Conservation (phyloP, 2,329 filamentous ascomycete genomes). For the Colletotrichum shisoi region DNA sequence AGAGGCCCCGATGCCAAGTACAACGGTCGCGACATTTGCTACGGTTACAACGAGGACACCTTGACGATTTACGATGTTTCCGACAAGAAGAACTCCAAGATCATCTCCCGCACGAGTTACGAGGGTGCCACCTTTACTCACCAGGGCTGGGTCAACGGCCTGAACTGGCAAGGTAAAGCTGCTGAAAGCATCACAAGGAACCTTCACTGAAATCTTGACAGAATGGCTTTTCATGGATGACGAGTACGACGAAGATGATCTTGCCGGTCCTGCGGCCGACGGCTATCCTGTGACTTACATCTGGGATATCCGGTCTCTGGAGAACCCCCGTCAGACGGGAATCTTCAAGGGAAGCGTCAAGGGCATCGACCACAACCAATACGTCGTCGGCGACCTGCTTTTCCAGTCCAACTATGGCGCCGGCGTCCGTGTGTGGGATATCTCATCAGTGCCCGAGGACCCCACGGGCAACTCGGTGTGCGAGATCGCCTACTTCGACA, state of each 20-base stretch:
- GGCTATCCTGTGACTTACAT: conserved; percentile 59
- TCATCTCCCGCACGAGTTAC: conserved; percentile 64
- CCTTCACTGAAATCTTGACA: neutral
- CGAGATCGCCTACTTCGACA: conserved; percentile 58
- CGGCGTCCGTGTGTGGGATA: conserved; percentile 51
- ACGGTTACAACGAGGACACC: conserved; percentile 62
- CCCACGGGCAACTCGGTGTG: conserved; percentile 52
- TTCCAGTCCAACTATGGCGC: conserved; percentile 59
- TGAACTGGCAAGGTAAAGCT: conserved; percentile 47
- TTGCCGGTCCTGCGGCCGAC: conserved; percentile 50
- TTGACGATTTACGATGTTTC: conserved; percentile 62
- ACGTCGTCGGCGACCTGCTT: conserved; percentile 51
- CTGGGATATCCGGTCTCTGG: conserved; percentile 56
- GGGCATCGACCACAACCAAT: conserved; percentile 58
- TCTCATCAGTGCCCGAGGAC: conserved; percentile 46
- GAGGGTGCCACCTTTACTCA: conserved; percentile 66
- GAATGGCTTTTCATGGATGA: conserved; percentile 56
- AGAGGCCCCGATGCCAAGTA: conserved; percentile 58
- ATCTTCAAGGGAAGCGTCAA: conserved; percentile 50
- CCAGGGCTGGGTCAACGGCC: conserved; percentile 62
- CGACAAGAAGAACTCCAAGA: conserved; percentile 55
- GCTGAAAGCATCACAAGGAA: conserved; percentile 41
- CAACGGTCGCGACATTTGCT: conserved; percentile 59
- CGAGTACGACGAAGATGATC: conserved; percentile 58
- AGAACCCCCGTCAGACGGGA: conserved; percentile 53